Percentiles rank a stretch among this genome's conserved stretches.
Conservation (phyloP, 352 stramenopile species). For the Pythium periplocum region DNA sequence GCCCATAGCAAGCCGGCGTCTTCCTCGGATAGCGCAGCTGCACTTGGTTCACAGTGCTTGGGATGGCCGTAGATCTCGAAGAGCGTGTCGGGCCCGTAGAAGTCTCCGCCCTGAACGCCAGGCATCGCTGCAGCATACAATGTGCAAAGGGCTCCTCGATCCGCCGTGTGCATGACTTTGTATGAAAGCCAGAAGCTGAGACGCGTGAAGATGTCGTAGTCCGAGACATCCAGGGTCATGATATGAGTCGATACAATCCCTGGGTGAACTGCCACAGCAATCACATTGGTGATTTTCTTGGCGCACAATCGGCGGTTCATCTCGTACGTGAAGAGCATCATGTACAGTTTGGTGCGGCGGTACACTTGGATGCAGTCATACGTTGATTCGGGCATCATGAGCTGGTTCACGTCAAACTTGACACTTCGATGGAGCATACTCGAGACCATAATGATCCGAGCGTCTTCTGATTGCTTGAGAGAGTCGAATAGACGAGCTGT, state of each 20-base stretch:
- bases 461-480: slow-evolving; percentile 34
- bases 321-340: slow-evolving; percentile 10
- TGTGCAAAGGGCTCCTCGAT: slow-evolving; percentile 28
- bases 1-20: slow-evolving; percentile 23
- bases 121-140: slow-evolving; percentile 31
- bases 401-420: slow-evolving; percentile 8
- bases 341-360: slow-evolving; percentile 25
- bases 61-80: slow-evolving; percentile 23
- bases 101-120: slow-evolving; percentile 23
- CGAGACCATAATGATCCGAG: slow-evolving; percentile 17
- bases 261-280: background rate
- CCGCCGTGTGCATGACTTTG: slow-evolving; percentile 9
- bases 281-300: background rate
- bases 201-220: too few species aligned
- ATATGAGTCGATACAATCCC: background rate
- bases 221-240: too few species aligned
- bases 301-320: too few species aligned
- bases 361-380: slow-evolving; percentile 18
- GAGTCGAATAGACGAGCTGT: slow-evolving; percentile 76
- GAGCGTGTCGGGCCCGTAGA: slow-evolving; percentile 24
- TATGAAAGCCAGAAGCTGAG: too few species aligned
- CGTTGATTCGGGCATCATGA: background rate
- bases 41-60: slow-evolving; percentile 14
- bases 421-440: slow-evolving; percentile 19
- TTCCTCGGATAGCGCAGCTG: slow-evolving; percentile 20